Evolutionary conservation across 495 filamentous ascomycete species (phyloP).

Genomic region (Aspergillus nidulans): DNA sequence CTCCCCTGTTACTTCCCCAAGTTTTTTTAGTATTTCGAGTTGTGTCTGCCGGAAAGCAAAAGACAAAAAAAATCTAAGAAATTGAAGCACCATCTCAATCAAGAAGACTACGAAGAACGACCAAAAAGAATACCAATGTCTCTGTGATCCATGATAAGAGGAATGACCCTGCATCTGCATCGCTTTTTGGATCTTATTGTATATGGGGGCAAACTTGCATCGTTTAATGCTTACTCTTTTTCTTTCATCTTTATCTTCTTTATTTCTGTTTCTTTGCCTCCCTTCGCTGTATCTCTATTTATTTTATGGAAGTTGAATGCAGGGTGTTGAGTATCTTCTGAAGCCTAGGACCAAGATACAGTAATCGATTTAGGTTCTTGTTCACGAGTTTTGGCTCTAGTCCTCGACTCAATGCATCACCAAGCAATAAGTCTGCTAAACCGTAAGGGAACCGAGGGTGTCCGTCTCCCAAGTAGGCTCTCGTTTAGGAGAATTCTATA

Average conservation of each 20-base stretch:
- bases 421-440: too few species aligned
- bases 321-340: conserved; percentile 2
- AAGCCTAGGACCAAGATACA: too few species aligned
- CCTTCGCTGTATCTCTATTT: conserved; percentile 6
- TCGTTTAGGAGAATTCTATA: too few species aligned
- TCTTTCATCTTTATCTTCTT: conserved; percentile 7
- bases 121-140: conserved; percentile 31
- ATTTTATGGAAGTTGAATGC: neutral
- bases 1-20: conserved; percentile 21
- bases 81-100: conserved; percentile 7
- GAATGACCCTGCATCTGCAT: conserved; percentile 47
- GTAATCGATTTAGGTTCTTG: too few species aligned
- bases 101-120: conserved; percentile 23
- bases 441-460: too few species aligned
- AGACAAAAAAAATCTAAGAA: conserved; percentile 15
- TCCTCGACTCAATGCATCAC: neutral
- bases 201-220: conserved; percentile 37
- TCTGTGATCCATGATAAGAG: conserved; percentile 31
- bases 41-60: conserved; percentile 19
- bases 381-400: neutral
- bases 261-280: neutral
- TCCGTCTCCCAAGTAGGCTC: too few species aligned
- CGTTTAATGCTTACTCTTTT: conserved; percentile 29
- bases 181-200: conserved; percentile 37
- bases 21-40: conserved; percentile 25